These are phyloP conservation scores for Erythrobasidium hasegawianum DNA, from an alignment of 1,284 basidiomycete genomes.

Conservation along the genomic window DNA sequence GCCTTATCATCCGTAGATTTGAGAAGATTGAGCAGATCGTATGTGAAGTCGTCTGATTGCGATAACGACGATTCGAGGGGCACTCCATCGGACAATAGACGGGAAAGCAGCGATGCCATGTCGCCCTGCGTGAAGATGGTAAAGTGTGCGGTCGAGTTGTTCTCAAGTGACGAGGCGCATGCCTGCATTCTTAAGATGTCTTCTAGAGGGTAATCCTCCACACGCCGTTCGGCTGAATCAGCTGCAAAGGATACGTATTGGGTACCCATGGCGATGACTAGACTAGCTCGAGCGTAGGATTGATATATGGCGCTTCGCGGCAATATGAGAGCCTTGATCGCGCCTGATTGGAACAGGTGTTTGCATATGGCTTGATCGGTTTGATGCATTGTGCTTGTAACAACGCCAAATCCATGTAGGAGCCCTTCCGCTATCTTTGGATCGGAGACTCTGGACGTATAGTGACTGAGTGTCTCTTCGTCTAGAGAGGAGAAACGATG, in stretches of 20 bases:
- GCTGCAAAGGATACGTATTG: conserved; percentile 59
- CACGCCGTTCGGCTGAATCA: conserved; percentile 57
- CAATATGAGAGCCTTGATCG: conserved; percentile 75
- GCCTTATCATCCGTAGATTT: conserved; percentile 30
- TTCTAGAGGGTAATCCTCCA: conserved; percentile 71
- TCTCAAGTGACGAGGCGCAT: conserved; percentile 54
- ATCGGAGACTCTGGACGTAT: conserved; percentile 62
- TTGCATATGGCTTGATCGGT: conserved; percentile 73
- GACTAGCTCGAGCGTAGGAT: conserved; percentile 70
- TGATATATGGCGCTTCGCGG: conserved; percentile 82
- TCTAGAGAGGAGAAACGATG: conserved; percentile 56
- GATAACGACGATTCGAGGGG: conserved; percentile 76
- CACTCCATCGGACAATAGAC: conserved; percentile 78
- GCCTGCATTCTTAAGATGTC: conserved; percentile 91
- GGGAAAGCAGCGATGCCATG: conserved; percentile 68
- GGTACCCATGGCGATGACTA: conserved; percentile 86
- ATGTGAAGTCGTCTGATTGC: conserved; percentile 34
- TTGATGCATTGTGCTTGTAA: conserved; percentile 67
- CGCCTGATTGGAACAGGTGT: conserved; percentile 74
- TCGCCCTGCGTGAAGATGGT: conserved; percentile 83
- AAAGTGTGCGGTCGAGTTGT: conserved; percentile 65
- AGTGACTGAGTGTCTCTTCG: conserved; percentile 56
- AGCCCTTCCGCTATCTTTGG: conserved; percentile 66
- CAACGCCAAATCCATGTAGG: conserved; percentile 81
- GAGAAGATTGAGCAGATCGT: conserved; percentile 41